phyloP scores from a whole-genome alignment of 345 rosid genomes.

The Heritiera fomes region DNA sequence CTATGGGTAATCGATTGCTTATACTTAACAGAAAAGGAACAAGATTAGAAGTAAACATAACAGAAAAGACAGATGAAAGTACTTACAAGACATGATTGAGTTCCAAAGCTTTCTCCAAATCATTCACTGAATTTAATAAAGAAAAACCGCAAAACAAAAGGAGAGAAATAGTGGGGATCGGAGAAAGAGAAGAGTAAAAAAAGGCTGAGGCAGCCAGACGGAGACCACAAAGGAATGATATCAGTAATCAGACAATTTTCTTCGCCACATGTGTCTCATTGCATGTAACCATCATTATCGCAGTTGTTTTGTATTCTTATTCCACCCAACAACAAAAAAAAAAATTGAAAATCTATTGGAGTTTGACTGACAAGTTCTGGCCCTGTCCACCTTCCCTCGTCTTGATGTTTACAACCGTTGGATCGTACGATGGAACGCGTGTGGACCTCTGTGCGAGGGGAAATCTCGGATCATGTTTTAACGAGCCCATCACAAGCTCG shows the following conservation, averaged over 20 bases:
- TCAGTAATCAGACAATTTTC: not conserved
- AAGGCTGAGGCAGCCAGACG: no score
- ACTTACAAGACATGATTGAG: slow-evolving; percentile 19
- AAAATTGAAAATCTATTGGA: not conserved
- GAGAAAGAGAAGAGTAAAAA: not conserved
- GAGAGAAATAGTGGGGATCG: not conserved
- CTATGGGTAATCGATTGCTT: not conserved
- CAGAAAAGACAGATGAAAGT: not conserved
- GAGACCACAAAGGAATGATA: slow-evolving; percentile 2
- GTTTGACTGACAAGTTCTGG: not conserved
- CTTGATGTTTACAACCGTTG: not conserved
- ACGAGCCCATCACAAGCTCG: not conserved
- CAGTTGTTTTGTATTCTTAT: no score
- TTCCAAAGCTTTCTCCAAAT: not conserved
- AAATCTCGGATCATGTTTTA: no score
- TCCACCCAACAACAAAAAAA: no score
- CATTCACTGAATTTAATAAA: slow-evolving; percentile 4
- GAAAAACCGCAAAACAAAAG: not conserved
- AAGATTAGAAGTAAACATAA: not conserved
- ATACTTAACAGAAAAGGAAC: not conserved
- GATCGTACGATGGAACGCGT: not conserved
- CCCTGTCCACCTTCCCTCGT: no score
- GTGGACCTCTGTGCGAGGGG: not conserved
- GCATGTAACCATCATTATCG: not conserved
- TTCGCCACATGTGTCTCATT: not conserved